Base-by-base conservation (phyloP, 805 yeast species). In the Yarrowia sp. region DNA sequence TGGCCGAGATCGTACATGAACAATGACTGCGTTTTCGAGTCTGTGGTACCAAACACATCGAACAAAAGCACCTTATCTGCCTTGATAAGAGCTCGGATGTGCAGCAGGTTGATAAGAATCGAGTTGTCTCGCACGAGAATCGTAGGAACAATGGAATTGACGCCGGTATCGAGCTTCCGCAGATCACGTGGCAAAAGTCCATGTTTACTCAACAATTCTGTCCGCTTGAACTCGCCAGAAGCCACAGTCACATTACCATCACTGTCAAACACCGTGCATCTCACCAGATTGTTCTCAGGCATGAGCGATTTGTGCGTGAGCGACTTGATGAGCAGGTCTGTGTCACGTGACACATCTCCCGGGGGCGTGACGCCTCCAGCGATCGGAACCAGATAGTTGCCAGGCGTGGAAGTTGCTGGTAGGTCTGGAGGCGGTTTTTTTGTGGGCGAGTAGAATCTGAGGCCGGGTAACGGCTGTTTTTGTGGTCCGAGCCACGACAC, bases 1-100 rank as follows among this genome's bases (percentile, higher is more conserved):
- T 86, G 83, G 74, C 90, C 95, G 56, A 92, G 78, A 76, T 92
- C 97, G 74, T 88, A 89, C 83, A 91, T 86, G 79, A 92, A 90
- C 53, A 91, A 79, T n/a, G 92, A 86, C 72, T 91, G 84, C 52
- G 88, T 84, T 55, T 86, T 82, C 3, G 92, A 88, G 41, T 85
- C 84, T n/a, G 85, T 83, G 2, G 81, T 74, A 55, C 85, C 85
- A 36, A 88, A 82, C 14, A 91, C 87, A 75, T 95, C 98, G 77
- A 95, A 95, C 0, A 95, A 84, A 79, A 90, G 84, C 10, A 95
- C 96, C 71, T 84, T 81, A 74, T 94, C 91, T 50, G 86, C 83
- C 73, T 89, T 90, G n/a, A 95, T 86, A 58, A 95, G 82, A 0
- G 98, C 98, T 72, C 95, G 89, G 63, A 95, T 92, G 76, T 93